phyloP scores from a whole-genome alignment of 257 asterid species.

The Asclepias syriaca region DNA sequence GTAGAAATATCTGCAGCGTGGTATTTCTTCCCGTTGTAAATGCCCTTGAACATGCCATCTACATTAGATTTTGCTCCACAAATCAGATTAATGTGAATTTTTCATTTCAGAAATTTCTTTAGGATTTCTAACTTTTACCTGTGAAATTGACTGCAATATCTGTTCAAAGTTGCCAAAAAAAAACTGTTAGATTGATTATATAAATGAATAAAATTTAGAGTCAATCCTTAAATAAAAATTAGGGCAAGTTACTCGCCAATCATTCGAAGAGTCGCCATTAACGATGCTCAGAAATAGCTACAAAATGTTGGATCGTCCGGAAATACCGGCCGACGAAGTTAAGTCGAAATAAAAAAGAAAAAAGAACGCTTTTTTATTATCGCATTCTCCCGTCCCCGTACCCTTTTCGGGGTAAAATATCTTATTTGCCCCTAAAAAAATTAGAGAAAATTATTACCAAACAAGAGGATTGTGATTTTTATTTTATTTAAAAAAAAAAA shows the following conservation, averaged over 20 bases:
- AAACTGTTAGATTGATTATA: slow-evolving; percentile 2
- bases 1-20: slow-evolving; percentile 77
- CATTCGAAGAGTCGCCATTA: slow-evolving; percentile 70
- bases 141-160: slow-evolving; percentile 96
- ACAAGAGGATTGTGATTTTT: too few species aligned
- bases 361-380: too few species aligned
- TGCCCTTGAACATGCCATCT: slow-evolving; percentile 94
- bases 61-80: slow-evolving; percentile 12
- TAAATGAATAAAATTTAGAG: background rate
- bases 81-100: background rate
- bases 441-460: too few species aligned
- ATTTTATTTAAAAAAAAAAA: too few species aligned
- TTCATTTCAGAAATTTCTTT: too few species aligned
- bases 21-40: slow-evolving; percentile 84
- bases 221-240: background rate
- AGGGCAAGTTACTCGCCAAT: slow-evolving; percentile 48
- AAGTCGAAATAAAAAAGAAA: too few species aligned
- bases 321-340: background rate
- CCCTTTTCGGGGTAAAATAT: too few species aligned
- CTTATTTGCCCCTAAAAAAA: too few species aligned
- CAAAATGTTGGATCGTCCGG: background rate
- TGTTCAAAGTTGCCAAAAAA: slow-evolving; percentile 26
- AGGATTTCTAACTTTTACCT: slow-evolving; percentile 35
- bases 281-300: slow-evolving; percentile 7
- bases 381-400: too few species aligned